These are phyloP conservation scores for Periconia macrospinosa DNA, from an alignment of 2,329 filamentous ascomycete species.

Conservation along the genomic window DNA sequence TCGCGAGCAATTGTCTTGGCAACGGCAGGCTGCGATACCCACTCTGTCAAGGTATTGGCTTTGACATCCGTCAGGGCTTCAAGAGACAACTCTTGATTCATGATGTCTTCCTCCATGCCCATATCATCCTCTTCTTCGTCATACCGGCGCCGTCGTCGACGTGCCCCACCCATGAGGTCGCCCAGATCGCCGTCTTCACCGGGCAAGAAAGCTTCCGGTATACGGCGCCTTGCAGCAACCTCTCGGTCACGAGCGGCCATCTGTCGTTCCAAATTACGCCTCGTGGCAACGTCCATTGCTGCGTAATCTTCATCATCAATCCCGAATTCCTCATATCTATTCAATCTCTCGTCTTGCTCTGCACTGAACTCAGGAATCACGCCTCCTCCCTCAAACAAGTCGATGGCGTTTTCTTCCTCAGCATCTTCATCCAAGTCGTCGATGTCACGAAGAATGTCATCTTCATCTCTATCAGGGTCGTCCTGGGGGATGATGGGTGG, in stretches of 20 bases:
- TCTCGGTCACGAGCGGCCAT: constrained; percentile 78
- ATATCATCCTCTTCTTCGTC: constrained; percentile 91
- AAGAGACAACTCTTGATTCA: constrained; percentile 92
- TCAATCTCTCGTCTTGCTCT: constrained; percentile 61
- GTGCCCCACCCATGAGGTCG: constrained; percentile 82
- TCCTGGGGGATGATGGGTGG: constrained; percentile 69
- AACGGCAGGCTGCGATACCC: constrained; percentile 88
- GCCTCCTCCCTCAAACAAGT: constrained; percentile 64
- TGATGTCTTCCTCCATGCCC: constrained; percentile 87
- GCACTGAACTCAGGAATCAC: constrained; percentile 49
- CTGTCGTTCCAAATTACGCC: constrained; percentile 71
- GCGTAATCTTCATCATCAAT: constrained; percentile 81
- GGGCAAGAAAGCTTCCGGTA: constrained; percentile 73
- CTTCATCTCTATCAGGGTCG: constrained; percentile 69
- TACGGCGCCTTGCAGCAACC: constrained; percentile 65
- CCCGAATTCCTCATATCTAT: constrained; percentile 64
- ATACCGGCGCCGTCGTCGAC: constrained; percentile 81
- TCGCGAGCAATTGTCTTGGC: constrained; percentile 92
- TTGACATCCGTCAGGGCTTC: constrained; percentile 93
- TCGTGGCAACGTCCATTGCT: constrained; percentile 65
- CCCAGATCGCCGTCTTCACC: constrained; percentile 83
- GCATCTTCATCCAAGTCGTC: constrained; percentile 70
- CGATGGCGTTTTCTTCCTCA: constrained; percentile 70
- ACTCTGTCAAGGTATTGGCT: constrained; percentile 88
- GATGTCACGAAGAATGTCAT: constrained; percentile 65